Base-by-base conservation (phyloP, 2,329 filamentous ascomycete genomes). In the Aspergillus ibericus region DNA sequence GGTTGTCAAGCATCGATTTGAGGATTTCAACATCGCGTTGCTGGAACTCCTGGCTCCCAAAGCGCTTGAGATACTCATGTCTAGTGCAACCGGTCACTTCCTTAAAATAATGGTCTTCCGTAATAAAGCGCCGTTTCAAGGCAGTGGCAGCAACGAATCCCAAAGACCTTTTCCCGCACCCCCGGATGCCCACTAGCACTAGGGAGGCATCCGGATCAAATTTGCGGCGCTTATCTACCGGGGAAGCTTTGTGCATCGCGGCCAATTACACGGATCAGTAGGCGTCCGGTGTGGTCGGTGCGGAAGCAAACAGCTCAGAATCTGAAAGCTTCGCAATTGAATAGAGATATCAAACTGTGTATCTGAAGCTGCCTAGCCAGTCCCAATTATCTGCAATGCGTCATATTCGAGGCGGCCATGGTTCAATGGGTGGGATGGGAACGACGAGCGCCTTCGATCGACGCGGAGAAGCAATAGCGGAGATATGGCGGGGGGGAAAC, bases 21-120 rank as follows among this genome's bases (percentile, higher is more conserved):
- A 78, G 68, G 4, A 77, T 70, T 55, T 78, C 75, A 27, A 79
- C 74, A 56, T 78, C 76, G 13, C 72, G 73, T 20, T 70, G 70
- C 59, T 78, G 76, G 51, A 79, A 78, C 50, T 77, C 72, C 54
- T 77, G 76, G 58, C 72, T 75, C 29, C 77, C 77, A 58, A 74
- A 67, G 18, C 62, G 61, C 61, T 74, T 74, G 35, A 79, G 68
- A 47, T 74, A 79, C 53, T 78, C 76, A 55, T 78, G 75, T 48
- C 77, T 72, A 34, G 76, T 74, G 29, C 75, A 55, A 3, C 76
- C 76, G 3, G 76, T 78, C n/a, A 73, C 63, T 42, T 75, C 74
- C 48, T 75, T 75, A 58, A 79, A 79, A 59, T 75, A 79, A 59
- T 78, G 75, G 56, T 79, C 77, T 62, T 78, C 77, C 8, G 77